Conservation (phyloP, 2,329 filamentous ascomycete genomes). For the Claviceps africana region DNA sequence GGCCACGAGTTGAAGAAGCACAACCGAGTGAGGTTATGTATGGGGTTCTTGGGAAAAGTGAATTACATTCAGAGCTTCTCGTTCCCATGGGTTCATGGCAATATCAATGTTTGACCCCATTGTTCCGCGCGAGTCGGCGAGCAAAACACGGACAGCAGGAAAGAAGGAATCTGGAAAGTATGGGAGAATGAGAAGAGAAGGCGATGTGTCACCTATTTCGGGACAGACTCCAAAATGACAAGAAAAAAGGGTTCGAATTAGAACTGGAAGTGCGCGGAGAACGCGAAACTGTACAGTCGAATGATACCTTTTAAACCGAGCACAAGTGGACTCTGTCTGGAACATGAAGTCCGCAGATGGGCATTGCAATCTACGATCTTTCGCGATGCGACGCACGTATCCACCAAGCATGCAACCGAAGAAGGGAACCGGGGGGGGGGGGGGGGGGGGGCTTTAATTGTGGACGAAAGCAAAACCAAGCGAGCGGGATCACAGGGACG, state of each 20-base stretch:
- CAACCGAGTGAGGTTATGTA: not conserved
- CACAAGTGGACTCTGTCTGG: not conserved
- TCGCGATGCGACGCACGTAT: not conserved
- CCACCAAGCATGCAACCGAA: not conserved
- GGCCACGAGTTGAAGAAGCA: not conserved
- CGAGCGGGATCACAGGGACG: not conserved
- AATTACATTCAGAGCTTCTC: constrained; percentile 20
- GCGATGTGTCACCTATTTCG: not conserved
- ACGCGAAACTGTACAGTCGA: not conserved
- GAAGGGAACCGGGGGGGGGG: not conserved
- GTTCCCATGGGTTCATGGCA: constrained; percentile 22
- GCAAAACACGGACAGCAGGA: not conserved
- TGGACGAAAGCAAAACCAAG: not conserved
- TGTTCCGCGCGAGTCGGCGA: not conserved
- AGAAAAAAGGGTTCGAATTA: not conserved
- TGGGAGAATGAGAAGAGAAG: not conserved
- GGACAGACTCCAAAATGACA: too few relatives aligned
- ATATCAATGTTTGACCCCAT: constrained; percentile 4
- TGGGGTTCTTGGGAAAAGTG: not conserved
- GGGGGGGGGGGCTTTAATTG: not conserved
- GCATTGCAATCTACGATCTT: not conserved
- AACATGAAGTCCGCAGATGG: not conserved
- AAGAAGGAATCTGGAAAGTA: not conserved
- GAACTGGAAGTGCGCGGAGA: not conserved
- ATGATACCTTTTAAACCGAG: not conserved